Conservation (phyloP, 768 basidiomycete species). For the Paxillus rubicundulus region DNA sequence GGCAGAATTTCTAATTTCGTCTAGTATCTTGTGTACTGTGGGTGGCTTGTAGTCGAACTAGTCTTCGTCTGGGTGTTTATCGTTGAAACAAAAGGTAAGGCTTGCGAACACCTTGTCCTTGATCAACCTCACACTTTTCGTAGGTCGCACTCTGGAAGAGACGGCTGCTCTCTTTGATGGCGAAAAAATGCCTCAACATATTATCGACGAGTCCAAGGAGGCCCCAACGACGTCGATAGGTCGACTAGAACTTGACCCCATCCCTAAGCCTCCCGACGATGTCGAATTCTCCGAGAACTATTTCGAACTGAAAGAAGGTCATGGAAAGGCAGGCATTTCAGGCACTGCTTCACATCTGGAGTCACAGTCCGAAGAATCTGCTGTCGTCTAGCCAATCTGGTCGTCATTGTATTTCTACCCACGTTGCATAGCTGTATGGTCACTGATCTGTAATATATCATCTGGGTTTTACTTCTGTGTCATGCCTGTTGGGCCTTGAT, state of each 20-base stretch:
- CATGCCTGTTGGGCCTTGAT: slow-evolving; percentile 17
- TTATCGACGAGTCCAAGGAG: slow-evolving; percentile 47
- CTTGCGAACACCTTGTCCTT: not conserved
- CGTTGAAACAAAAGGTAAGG: slow-evolving; percentile 61
- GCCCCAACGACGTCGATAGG: slow-evolving; percentile 40
- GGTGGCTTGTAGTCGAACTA: slow-evolving; percentile 62
- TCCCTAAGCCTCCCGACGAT: slow-evolving; percentile 1
- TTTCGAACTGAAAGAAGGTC: slow-evolving; percentile 4
- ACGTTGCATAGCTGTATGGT: not conserved
- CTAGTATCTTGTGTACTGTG: slow-evolving; percentile 59
- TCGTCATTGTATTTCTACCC: slow-evolving; percentile 6
- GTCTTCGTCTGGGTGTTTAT: slow-evolving; percentile 53
- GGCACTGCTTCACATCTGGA: not conserved
- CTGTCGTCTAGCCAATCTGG: not conserved
- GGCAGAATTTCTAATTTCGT: not conserved
- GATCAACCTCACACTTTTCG: not conserved
- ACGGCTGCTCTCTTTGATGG: slow-evolving; percentile 73
- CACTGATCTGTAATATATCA: not conserved
- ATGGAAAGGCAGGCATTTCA: not conserved
- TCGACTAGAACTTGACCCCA: not conserved
- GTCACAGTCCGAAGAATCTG: slow-evolving; percentile 8
- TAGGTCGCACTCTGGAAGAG: slow-evolving; percentile 59
- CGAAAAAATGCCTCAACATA: slow-evolving; percentile 38
- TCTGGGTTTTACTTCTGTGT: not conserved
- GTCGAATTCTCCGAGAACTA: not conserved